phyloP scores from a whole-genome alignment of 2,329 filamentous ascomycete genomes.

The Monosporascus sp. region DNA sequence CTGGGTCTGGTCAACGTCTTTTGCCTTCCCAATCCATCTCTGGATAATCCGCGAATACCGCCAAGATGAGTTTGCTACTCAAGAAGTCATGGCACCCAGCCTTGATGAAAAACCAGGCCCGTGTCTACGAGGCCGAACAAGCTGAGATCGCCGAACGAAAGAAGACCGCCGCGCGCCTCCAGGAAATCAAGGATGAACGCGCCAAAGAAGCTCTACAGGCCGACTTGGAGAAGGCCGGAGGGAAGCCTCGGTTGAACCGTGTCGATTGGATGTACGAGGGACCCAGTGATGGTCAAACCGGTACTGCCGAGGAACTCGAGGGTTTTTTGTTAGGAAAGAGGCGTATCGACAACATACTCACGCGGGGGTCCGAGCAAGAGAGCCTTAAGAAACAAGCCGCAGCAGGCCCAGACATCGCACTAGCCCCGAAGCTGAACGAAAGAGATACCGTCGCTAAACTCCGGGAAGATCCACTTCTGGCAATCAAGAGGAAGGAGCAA shows the following conservation, averaged over 20 bases:
- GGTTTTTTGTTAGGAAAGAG: conserved; percentile 90
- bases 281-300: conserved; percentile 69
- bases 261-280: conserved; percentile 99
- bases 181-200: conserved; percentile 91
- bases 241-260: conserved; percentile 70
- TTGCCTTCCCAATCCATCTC: not conserved
- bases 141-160: conserved; percentile 75
- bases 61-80: not conserved
- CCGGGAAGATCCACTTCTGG: conserved; percentile 82
- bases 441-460: conserved; percentile 83
- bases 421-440: conserved; percentile 62
- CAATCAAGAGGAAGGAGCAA: conserved; percentile 90
- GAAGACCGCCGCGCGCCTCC: conserved; percentile 81
- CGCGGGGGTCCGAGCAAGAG: conserved; percentile 76
- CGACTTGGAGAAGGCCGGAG: conserved; percentile 83
- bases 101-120: conserved; percentile 73
- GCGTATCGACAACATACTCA: conserved; percentile 75
- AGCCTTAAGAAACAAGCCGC: conserved; percentile 68
- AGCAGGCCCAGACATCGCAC: conserved; percentile 50
- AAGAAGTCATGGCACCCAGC: not conserved
- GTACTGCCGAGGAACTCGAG: conserved; percentile 83
- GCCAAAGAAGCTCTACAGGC: conserved; percentile 87
- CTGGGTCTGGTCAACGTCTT: not conserved
- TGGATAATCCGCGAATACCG: not conserved
- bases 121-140: conserved; percentile 70